Evolutionary conservation across 2,329 filamentous ascomycete genomes (phyloP).

Genomic region (Fusarium haematococcum): DNA sequence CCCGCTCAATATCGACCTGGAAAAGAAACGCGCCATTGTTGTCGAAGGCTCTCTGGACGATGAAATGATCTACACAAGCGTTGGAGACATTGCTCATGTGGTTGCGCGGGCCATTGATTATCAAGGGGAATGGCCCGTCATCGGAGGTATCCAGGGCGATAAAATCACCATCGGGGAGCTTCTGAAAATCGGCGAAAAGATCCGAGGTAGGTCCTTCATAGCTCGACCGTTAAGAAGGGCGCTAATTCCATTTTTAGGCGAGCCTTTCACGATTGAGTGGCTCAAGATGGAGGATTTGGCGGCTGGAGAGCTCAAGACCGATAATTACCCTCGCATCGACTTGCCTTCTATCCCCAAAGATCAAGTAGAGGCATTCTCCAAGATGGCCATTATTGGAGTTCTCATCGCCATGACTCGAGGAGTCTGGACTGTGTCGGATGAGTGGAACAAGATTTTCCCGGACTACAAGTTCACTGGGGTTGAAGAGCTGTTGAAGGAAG

Average conservation of each 20-base stretch:
- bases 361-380: constrained; percentile 34
- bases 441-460: constrained; percentile 59
- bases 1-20: constrained; percentile 51
- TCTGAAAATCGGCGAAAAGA: constrained; percentile 51
- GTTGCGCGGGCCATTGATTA: constrained; percentile 57
- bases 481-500: constrained; percentile 55
- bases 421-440: constrained; percentile 53
- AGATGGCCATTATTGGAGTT: constrained; percentile 48
- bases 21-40: constrained; percentile 54
- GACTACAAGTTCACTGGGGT: constrained; percentile 56
- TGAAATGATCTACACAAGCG: constrained; percentile 57
- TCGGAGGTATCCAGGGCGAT: constrained; percentile 55
- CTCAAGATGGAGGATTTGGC: constrained; percentile 33
- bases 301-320: constrained; percentile 40
- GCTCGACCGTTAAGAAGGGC: constrained; percentile 27
- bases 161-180: constrained; percentile 50
- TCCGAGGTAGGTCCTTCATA: constrained; percentile 51
- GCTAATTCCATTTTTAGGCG: not conserved
- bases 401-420: constrained; percentile 51
- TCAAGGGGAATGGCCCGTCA: constrained; percentile 54
- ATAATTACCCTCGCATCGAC: constrained; percentile 13
- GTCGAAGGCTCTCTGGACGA: constrained; percentile 55
- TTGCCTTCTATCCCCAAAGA: constrained; percentile 37
- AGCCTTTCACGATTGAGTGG: constrained; percentile 23
- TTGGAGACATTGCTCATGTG: constrained; percentile 55